Evolutionary conservation across 1,139 yeast species (phyloP).

Genomic region (Hansenula lynferdii): DNA sequence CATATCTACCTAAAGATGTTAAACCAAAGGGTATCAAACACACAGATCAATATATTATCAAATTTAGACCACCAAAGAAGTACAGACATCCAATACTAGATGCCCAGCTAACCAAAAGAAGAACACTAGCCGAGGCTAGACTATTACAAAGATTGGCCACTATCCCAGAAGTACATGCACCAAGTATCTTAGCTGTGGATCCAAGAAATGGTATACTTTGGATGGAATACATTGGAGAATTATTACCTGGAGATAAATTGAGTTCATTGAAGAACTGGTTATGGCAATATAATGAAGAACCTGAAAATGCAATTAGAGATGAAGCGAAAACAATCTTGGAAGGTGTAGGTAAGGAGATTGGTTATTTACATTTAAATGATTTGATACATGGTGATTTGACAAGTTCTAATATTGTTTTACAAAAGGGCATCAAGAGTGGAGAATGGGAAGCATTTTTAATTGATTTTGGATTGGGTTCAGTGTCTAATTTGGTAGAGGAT

Average conservation of each 20-base stretch:
- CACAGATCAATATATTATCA: constrained; percentile 50
- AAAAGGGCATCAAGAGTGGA: constrained; percentile 16
- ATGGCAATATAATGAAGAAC: constrained; percentile 51
- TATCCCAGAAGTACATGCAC: constrained; percentile 55
- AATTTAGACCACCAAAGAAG: constrained; percentile 83
- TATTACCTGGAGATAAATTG: constrained; percentile 37
- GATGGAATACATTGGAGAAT: constrained; percentile 74
- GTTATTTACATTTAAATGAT: constrained; percentile 66
- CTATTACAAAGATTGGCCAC: constrained; percentile 55
- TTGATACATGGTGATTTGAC: constrained; percentile 95
- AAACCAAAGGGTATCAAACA: constrained; percentile 22
- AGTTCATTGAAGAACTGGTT: constrained; percentile 68
- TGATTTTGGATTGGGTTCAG: constrained; percentile 86
- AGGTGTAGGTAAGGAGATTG: constrained; percentile 67
- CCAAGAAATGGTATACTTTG: constrained; percentile 76
- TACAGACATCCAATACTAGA: constrained; percentile 88
- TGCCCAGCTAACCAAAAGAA: constrained; percentile 63
- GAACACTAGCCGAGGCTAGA: constrained; percentile 85
- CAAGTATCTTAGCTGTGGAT: constrained; percentile 68
- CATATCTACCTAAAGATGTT: constrained; percentile 42
- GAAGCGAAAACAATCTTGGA: constrained; percentile 39
- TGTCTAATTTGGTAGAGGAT: constrained; percentile 76
- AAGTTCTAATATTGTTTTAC: constrained; percentile 75
- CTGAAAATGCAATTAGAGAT: constrained; percentile 25
- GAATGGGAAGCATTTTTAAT: constrained; percentile 56